Conservation (phyloP, 768 basidiomycete genomes). For the Solioccasus polychromus region DNA sequence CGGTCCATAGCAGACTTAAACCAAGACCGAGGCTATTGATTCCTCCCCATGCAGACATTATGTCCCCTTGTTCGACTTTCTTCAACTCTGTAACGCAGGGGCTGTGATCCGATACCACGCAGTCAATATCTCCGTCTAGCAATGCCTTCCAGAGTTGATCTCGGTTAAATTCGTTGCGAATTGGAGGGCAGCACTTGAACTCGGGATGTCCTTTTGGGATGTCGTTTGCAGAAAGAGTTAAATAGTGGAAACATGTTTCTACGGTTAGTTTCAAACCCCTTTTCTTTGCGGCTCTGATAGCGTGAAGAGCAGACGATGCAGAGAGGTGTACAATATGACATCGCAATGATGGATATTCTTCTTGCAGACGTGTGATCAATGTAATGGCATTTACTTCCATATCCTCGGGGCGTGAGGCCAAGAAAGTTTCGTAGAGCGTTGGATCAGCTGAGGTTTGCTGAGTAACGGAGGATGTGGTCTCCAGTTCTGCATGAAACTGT, state of each 20-base stretch:
- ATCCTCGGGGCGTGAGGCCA: conserved; percentile 76
- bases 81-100: conserved; percentile 86
- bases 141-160: conserved; percentile 81
- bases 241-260: conserved; percentile 98
- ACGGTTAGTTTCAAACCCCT: conserved; percentile 74
- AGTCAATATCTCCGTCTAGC: conserved; percentile 81
- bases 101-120: conserved; percentile 94
- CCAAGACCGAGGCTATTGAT: conserved; percentile 91
- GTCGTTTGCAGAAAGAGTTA: conserved; percentile 67
- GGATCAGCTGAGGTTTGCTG: conserved; percentile 40
- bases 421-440: conserved; percentile 72
- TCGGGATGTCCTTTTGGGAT: conserved; percentile 78
- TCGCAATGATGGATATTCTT: conserved; percentile 60
- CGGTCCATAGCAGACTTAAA: conserved; percentile 86
- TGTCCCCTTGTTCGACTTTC: conserved; percentile 67
- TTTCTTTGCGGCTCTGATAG: conserved; percentile 66
- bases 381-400: conserved; percentile 82
- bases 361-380: conserved; percentile 67
- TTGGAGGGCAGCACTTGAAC: conserved; percentile 97
- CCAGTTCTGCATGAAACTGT: conserved; percentile 93
- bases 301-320: conserved; percentile 75
- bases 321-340: conserved; percentile 97
- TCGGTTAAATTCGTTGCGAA: conserved; percentile 71
- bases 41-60: conserved; percentile 94
- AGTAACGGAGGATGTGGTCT: too few relatives aligned